phyloP scores from a whole-genome alignment of 2,329 filamentous ascomycete species.

The Calonectria henricotiae region DNA sequence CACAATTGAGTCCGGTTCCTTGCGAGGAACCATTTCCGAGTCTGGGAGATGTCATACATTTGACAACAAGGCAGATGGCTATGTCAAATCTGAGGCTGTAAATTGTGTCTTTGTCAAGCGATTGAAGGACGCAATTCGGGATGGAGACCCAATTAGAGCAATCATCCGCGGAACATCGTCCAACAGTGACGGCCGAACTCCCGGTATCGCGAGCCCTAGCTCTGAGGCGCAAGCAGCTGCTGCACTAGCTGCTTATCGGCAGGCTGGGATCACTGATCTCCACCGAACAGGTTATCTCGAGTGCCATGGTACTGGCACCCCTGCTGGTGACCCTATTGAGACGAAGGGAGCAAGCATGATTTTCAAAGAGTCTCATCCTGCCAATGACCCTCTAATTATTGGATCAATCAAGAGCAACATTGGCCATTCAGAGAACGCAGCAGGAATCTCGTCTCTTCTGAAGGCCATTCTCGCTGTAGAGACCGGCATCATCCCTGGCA shows the following conservation, averaged over 20 bases:
- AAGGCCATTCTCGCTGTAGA: conserved; percentile 54
- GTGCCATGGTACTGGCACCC: conserved; percentile 61
- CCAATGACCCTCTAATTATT: conserved; percentile 47
- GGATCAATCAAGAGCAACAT: conserved; percentile 57
- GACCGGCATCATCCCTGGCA: conserved; percentile 51
- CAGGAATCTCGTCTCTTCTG: conserved; percentile 53
- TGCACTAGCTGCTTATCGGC: conserved; percentile 53
- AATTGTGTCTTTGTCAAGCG: conserved; percentile 63
- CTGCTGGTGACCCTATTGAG: conserved; percentile 59
- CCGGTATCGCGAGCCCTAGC: conserved; percentile 57
- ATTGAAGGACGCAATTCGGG: conserved; percentile 61
- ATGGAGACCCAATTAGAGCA: conserved; percentile 59
- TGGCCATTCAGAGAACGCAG: conserved; percentile 54
- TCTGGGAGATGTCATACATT: conserved; percentile 56
- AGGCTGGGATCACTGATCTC: conserved; percentile 49
- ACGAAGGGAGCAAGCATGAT: conserved; percentile 51
- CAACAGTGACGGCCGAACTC: conserved; percentile 56
- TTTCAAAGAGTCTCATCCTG: conserved; percentile 41
- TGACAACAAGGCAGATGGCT: conserved; percentile 61
- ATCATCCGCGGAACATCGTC: conserved; percentile 53
- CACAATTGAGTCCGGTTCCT: conserved; percentile 61
- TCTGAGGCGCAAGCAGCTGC: conserved; percentile 52
- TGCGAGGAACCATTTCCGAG: conserved; percentile 57
- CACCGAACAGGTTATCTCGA: conserved; percentile 56
- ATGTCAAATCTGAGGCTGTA: conserved; percentile 64